Conservation (phyloP, 2,329 filamentous ascomycete species). For the Fusarium austroafricanum region DNA sequence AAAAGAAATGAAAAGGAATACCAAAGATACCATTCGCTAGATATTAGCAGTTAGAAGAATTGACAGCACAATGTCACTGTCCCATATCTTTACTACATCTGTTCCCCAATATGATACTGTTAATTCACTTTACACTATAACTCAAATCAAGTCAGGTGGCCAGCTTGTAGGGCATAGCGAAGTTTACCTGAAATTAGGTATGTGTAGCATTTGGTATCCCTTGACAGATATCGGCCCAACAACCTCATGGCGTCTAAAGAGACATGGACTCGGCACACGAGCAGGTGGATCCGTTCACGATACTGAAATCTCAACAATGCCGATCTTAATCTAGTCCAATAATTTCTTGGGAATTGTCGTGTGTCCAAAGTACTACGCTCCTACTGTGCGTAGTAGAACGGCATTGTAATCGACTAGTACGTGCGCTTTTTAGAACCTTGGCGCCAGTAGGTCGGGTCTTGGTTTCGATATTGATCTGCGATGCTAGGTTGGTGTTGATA, state of each 20-base stretch:
- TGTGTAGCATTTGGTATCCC: too few relatives aligned
- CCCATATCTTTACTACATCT: not conserved
- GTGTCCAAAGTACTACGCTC: not conserved
- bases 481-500: not conserved
- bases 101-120: not conserved
- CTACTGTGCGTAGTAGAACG: not conserved
- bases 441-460: not conserved
- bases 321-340: constrained; percentile 20
- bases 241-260: too few relatives aligned
- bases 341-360: not conserved
- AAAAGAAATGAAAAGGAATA: constrained; percentile 40
- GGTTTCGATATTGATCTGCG: not conserved
- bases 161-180: too few relatives aligned
- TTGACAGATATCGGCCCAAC: too few relatives aligned
- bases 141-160: too few relatives aligned
- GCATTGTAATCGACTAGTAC: constrained; percentile 12
- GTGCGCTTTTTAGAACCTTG: constrained; percentile 9
- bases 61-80: constrained; percentile 38
- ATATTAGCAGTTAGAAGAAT: constrained; percentile 49
- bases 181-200: too few relatives aligned
- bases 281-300: not conserved
- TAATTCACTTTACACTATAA: too few relatives aligned
- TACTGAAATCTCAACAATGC: constrained; percentile 1
- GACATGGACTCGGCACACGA: not conserved
- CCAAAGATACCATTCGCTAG: constrained; percentile 57